Conservation (phyloP, 306 rosid genomes). For the Rosa chinensis region DNA sequence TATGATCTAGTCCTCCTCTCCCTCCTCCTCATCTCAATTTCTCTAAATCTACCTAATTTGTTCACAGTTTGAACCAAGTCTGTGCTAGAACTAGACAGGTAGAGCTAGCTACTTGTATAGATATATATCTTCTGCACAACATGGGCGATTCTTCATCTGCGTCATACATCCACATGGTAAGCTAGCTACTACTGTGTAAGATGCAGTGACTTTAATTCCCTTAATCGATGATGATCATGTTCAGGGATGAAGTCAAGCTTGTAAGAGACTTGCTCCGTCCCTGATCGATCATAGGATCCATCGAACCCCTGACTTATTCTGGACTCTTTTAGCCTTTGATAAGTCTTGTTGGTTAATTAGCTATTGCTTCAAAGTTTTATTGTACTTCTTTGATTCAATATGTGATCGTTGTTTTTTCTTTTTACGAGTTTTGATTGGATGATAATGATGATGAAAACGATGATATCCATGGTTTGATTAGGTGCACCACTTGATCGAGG, state of each 20-base stretch:
- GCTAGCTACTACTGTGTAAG: constrained; percentile 1
- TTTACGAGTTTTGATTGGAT: neutral
- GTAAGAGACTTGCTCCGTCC: neutral
- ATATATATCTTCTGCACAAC: neutral
- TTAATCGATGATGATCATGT: neutral
- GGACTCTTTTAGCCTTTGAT: neutral
- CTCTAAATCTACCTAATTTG: neutral
- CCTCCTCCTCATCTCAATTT: neutral
- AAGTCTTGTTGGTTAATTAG: neutral
- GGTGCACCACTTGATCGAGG: constrained; percentile 95
- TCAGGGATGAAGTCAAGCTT: neutral
- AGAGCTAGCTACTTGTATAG: neutral
- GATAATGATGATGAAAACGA: neutral
- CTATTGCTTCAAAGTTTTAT: neutral
- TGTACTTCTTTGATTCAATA: neutral
- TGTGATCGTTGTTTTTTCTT: neutral
- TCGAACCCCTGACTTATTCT: neutral
- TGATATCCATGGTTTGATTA: constrained; percentile 14
- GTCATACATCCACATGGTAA: constrained; percentile 81
- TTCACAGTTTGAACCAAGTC: neutral
- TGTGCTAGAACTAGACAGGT: neutral
- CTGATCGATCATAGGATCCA: neutral
- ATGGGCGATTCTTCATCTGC: constrained; percentile 77
- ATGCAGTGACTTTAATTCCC: neutral
- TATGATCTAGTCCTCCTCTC: neutral